A percentile compares a stretch with the other conserved stretches of the same genome.
Evolutionary conservation across 2,329 filamentous ascomycete genomes (phyloP).

Genomic region (Ophiostoma australiae): DNA sequence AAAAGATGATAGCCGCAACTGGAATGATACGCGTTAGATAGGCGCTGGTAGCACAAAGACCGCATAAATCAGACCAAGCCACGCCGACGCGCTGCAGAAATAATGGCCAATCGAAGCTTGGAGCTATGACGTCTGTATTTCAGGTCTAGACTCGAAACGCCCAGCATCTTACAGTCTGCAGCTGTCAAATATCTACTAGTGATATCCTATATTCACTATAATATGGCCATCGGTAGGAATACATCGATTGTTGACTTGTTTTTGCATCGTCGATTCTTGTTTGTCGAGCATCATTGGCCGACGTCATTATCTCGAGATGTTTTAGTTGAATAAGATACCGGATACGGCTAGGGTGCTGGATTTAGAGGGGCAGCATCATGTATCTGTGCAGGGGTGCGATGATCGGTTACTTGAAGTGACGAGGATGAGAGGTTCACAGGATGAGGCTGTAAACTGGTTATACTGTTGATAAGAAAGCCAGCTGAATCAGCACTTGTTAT

Average conservation of each 20-base stretch:
- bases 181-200: not conserved
- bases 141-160: not conserved
- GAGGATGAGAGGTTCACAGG: not conserved
- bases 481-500: not conserved
- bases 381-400: not conserved
- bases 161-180: not conserved
- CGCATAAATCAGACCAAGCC: not conserved
- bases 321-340: not conserved
- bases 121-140: not conserved
- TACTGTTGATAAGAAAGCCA: too few species aligned
- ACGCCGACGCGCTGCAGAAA: not conserved
- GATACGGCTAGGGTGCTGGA: not conserved
- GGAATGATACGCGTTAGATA: not conserved
- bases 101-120: not conserved
- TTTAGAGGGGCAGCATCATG: not conserved
- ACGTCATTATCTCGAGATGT: conserved; percentile 12
- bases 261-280: not conserved
- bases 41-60: not conserved
- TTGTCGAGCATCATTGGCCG: not conserved
- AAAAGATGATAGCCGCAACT: not conserved
- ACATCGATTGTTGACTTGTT: not conserved
- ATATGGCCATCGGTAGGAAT: not conserved
- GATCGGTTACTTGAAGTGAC: not conserved
- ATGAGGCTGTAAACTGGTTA: not conserved
- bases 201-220: not conserved